Conservation (phyloP, 2,329 filamentous ascomycete genomes). For the Drechslerella dactyloides region DNA sequence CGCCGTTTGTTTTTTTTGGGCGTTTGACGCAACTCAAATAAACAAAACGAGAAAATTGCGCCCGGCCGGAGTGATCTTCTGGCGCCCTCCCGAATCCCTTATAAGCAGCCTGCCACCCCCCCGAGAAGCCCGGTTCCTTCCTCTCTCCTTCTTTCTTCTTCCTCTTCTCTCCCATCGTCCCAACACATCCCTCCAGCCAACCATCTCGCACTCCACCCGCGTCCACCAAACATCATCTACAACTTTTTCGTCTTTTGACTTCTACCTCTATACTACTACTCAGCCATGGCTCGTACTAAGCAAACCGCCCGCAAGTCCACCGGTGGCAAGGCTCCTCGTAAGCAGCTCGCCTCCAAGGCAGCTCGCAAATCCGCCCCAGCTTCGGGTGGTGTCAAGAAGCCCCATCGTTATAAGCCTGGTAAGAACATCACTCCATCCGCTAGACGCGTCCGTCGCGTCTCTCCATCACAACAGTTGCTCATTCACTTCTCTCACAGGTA, state of each 20-base stretch:
- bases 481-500: conserved; percentile 65
- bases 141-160: conserved; percentile 20
- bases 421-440: conserved; percentile 76
- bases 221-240: conserved; percentile 52
- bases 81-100: conserved; percentile 46
- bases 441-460: conserved; percentile 77
- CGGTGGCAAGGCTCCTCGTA: conserved; percentile 79
- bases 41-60: conserved; percentile 7
- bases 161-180: conserved; percentile 22
- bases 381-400: conserved; percentile 90
- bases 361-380: conserved; percentile 97
- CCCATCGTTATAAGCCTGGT: conserved; percentile 86
- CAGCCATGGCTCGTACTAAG: conserved; percentile 59
- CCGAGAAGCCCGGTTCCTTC: conserved; percentile 52
- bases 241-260: conserved; percentile 20
- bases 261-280: conserved; percentile 7
- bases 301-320: conserved; percentile 73
- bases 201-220: conserved; percentile 53
- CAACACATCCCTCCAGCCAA: conserved; percentile 54
- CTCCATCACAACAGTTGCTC: conserved; percentile 58
- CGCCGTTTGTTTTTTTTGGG: conserved; percentile 15
- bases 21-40: conserved; percentile 27
- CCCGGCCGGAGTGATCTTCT: conserved; percentile 34
- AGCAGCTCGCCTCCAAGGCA: conserved; percentile 99
- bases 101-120: conserved; percentile 56